Conservation (phyloP, 2,329 filamentous ascomycete species). For the Sporothrix dimorphospora region DNA sequence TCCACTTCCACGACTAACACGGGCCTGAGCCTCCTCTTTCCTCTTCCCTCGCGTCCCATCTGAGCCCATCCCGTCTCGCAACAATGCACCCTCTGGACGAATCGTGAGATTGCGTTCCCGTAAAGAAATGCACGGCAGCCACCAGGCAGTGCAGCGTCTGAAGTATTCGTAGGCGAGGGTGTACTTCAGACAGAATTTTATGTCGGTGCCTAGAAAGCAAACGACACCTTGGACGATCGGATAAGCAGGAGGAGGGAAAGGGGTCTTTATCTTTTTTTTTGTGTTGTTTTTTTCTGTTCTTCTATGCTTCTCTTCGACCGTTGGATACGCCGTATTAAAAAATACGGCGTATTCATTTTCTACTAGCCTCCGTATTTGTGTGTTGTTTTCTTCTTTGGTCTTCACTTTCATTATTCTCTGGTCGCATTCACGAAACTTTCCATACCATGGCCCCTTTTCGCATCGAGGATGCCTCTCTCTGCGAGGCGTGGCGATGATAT, state of each 20-base stretch:
- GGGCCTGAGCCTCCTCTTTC: background rate
- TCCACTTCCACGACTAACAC: constrained; percentile 16
- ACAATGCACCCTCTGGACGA: background rate
- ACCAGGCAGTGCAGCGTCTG: background rate
- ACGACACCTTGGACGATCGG: background rate
- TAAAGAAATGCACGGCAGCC: background rate
- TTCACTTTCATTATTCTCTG: background rate
- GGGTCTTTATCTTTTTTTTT: constrained; percentile 7
- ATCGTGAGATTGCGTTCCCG: constrained; percentile 1
- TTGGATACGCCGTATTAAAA: background rate
- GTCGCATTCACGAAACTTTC: background rate
- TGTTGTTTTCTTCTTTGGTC: no score
- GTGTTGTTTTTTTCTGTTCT: no score
- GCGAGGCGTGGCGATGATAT: constrained; percentile 9
- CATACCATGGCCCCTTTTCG: background rate
- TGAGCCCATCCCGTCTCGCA: no score
- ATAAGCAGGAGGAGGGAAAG: background rate
- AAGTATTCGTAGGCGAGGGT: background rate
- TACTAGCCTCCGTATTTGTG: no score
- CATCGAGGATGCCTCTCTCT: background rate
- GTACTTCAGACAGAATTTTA: background rate
- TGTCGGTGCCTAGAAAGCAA: constrained; percentile 6
- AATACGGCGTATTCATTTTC: constrained; percentile 3
- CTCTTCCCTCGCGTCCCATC: no score
- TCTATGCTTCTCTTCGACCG: background rate